Evolutionary conservation across 2,329 filamentous ascomycete species (phyloP).

Genomic region (Alternaria atra): DNA sequence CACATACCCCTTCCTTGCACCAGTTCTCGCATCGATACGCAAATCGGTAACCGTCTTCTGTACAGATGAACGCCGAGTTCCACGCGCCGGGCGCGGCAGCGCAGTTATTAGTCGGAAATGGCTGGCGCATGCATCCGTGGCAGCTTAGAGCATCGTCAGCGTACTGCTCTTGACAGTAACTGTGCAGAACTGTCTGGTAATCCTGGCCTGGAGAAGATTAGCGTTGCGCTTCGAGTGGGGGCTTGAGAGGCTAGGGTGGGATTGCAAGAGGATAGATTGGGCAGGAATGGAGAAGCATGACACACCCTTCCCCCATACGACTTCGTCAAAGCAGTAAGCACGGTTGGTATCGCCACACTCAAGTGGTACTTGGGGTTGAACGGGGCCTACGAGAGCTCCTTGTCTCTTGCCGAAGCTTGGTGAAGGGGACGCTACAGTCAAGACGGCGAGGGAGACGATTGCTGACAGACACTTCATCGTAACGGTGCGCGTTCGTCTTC

Average conservation of each 20-base stretch:
- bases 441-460: neutral
- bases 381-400: neutral
- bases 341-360: constrained; percentile 15
- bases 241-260: neutral
- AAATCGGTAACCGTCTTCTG: constrained; percentile 13
- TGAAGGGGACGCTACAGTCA: constrained; percentile 14
- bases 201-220: constrained; percentile 14
- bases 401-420: neutral
- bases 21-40: constrained; percentile 14
- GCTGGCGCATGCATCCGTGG: constrained; percentile 23
- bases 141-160: constrained; percentile 27
- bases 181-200: constrained; percentile 27
- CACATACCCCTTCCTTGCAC: constrained; percentile 15
- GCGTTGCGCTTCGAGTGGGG: neutral
- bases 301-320: constrained; percentile 22
- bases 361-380: neutral
- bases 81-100: constrained; percentile 21
- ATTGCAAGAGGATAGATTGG: neutral
- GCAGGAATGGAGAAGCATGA: neutral
- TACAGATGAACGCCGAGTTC: constrained; percentile 29
- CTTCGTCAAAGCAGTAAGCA: constrained; percentile 24
- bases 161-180: constrained; percentile 28
- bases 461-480: constrained; percentile 13
- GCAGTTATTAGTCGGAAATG: constrained; percentile 20
- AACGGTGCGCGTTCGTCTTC: neutral